Evolutionary conservation across 495 filamentous ascomycete genomes (phyloP).

Genomic region (Penicillium egyptiacum): DNA sequence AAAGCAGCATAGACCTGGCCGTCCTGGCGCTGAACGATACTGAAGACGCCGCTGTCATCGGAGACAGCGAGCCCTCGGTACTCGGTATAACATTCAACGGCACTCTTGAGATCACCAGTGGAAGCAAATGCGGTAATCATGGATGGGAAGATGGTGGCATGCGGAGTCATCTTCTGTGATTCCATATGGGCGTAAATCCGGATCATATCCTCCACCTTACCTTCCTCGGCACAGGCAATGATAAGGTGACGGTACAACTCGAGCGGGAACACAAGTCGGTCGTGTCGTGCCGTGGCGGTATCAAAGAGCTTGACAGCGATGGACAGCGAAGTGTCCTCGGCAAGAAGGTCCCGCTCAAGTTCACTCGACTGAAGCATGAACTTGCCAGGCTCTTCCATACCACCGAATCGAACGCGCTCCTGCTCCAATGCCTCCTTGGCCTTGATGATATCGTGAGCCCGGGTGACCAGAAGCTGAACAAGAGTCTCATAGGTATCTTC

Average conservation of each 20-base stretch:
- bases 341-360: slow-evolving; percentile 75
- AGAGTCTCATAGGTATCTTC: slow-evolving; percentile 83
- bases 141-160: slow-evolving; percentile 75
- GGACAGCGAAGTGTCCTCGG: slow-evolving; percentile 80
- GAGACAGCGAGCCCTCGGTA: slow-evolving; percentile 82
- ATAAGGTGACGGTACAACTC: slow-evolving; percentile 81
- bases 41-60: slow-evolving; percentile 71
- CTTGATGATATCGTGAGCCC: slow-evolving; percentile 68
- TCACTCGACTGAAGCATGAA: slow-evolving; percentile 89
- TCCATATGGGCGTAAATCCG: slow-evolving; percentile 90
- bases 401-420: slow-evolving; percentile 75
- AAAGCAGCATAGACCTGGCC: slow-evolving; percentile 83
- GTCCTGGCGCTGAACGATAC: slow-evolving; percentile 72
- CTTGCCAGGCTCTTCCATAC: slow-evolving; percentile 79
- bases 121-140: slow-evolving; percentile 92
- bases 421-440: slow-evolving; percentile 71
- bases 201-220: slow-evolving; percentile 81
- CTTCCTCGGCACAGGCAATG: slow-evolving; percentile 77
- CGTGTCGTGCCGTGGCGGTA: slow-evolving; percentile 58
- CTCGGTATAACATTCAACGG: slow-evolving; percentile 93
- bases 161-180: slow-evolving; percentile 64
- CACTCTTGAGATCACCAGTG: slow-evolving; percentile 75
- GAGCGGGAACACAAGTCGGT: slow-evolving; percentile 57
- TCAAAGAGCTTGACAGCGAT: slow-evolving; percentile 84
- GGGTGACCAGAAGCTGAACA: slow-evolving; percentile 74